Conservation (phyloP, 768 basidiomycete species). For the Rubroboletus satanas region DNA sequence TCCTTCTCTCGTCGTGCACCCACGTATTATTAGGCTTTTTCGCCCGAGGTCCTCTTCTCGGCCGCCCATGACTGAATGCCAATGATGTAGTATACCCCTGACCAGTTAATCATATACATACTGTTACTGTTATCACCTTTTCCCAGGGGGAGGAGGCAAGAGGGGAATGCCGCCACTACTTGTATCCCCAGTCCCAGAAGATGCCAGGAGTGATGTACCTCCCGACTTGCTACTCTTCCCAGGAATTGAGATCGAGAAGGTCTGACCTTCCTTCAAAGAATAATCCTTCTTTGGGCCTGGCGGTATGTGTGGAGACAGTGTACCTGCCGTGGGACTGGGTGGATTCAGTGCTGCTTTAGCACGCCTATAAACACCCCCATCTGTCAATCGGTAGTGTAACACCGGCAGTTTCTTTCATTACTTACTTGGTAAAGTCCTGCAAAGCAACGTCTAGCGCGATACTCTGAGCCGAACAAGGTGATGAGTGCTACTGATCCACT, state of each 20-base stretch:
- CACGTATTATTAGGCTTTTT: too few species aligned
- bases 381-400: not conserved
- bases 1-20: too few species aligned
- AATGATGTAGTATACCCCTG: too few species aligned
- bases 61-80: too few species aligned
- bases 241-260: constrained; percentile 87
- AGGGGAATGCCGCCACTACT: constrained; percentile 52
- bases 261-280: constrained; percentile 91
- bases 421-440: constrained; percentile 81
- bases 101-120: too few species aligned
- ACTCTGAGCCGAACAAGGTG: constrained; percentile 4
- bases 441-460: constrained; percentile 65
- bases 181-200: constrained; percentile 25
- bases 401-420: not conserved
- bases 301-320: constrained; percentile 66
- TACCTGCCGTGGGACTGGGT: constrained; percentile 37
- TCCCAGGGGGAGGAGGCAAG: constrained; percentile 80
- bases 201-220: constrained; percentile 37
- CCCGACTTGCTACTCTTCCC: constrained; percentile 54
- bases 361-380: constrained; percentile 40
- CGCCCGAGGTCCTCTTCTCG: too few species aligned
- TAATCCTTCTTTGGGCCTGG: constrained; percentile 88
- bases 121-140: constrained; percentile 31
- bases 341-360: constrained; percentile 62
- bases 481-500: constrained; percentile 27